Percentiles rank a stretch among this genome's conserved stretches.
Conservation (phyloP, 1,139 yeast species). For the Scheffersomyces quercinus region DNA sequence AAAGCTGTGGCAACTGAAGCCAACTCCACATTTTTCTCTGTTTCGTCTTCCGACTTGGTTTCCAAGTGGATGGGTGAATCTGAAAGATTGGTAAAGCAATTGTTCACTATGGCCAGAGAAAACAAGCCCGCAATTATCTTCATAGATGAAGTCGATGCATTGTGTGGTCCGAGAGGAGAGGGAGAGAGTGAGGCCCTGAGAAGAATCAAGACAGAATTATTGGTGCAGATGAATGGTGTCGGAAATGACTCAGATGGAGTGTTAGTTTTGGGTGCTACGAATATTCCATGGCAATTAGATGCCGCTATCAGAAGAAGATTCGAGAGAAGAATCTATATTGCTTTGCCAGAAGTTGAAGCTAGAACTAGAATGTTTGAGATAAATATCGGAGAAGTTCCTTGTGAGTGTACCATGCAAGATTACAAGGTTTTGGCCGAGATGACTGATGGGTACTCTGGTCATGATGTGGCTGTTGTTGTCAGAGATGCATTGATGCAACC, state of each 20-base stretch:
- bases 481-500: conserved; percentile 99
- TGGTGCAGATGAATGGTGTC: conserved; percentile 99
- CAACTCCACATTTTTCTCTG: conserved; percentile 92
- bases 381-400: conserved; percentile 89
- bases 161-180: conserved; percentile 98
- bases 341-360: conserved; percentile 90
- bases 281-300: conserved; percentile 98
- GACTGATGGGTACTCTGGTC: conserved; percentile 98
- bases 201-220: conserved; percentile 91
- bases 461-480: conserved; percentile 94
- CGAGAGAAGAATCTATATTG: conserved; percentile 91
- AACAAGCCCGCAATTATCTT: conserved; percentile 93
- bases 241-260: conserved; percentile 95
- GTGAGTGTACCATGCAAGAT: conserved; percentile 72
- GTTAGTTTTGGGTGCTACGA: conserved; percentile 94
- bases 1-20: conserved; percentile 99
- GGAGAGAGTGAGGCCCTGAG: conserved; percentile 97
- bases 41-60: conserved; percentile 90
- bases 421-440: conserved; percentile 78
- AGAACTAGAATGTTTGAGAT: conserved; percentile 92
- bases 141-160: conserved; percentile 96
- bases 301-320: conserved; percentile 97
- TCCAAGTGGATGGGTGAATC: conserved; percentile 99
- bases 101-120: conserved; percentile 95
- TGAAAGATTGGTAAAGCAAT: conserved; percentile 90